phyloP scores from a whole-genome alignment of 192 early-diverging fungal genomes.

The Coemansia sp. region DNA sequence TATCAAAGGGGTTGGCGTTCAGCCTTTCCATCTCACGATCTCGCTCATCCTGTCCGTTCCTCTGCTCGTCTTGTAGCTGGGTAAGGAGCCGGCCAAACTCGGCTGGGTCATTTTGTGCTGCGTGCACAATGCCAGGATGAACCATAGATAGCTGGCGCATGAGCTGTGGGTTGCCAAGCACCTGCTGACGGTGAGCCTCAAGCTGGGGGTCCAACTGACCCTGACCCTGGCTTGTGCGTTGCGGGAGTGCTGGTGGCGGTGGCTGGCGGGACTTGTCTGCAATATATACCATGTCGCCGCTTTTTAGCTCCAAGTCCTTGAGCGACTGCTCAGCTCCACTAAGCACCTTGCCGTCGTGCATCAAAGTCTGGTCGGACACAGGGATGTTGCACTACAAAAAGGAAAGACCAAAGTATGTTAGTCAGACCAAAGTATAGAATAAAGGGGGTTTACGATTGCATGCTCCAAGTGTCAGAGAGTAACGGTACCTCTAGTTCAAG shows the following conservation, averaged over 20 bases:
- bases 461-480: neutral
- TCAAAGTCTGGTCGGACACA: slow-evolving; percentile 63
- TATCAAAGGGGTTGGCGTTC: slow-evolving; percentile 85
- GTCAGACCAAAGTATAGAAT: neutral
- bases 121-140: slow-evolving; percentile 33
- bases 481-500: slow-evolving; percentile 77
- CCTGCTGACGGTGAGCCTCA: slow-evolving; percentile 40
- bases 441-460: neutral
- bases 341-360: slow-evolving; percentile 69
- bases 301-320: slow-evolving; percentile 63
- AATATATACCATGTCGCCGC: slow-evolving; percentile 78
- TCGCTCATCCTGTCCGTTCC: neutral
- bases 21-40: slow-evolving; percentile 54
- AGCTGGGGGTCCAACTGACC: slow-evolving; percentile 13
- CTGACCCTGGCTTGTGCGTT: neutral
- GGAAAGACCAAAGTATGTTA: neutral
- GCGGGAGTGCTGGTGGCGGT: slow-evolving; percentile 13
- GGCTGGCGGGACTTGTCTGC: slow-evolving; percentile 23
- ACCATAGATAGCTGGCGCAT: slow-evolving; percentile 27
- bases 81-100: slow-evolving; percentile 25
- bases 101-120: slow-evolving; percentile 32
- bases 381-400: slow-evolving; percentile 66
- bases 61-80: slow-evolving; percentile 19
- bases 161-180: slow-evolving; percentile 37
- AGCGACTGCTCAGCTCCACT: slow-evolving; percentile 66